Evolutionary conservation across 768 basidiomycete genomes (phyloP).

Genomic region (Amanita thiersii): DNA sequence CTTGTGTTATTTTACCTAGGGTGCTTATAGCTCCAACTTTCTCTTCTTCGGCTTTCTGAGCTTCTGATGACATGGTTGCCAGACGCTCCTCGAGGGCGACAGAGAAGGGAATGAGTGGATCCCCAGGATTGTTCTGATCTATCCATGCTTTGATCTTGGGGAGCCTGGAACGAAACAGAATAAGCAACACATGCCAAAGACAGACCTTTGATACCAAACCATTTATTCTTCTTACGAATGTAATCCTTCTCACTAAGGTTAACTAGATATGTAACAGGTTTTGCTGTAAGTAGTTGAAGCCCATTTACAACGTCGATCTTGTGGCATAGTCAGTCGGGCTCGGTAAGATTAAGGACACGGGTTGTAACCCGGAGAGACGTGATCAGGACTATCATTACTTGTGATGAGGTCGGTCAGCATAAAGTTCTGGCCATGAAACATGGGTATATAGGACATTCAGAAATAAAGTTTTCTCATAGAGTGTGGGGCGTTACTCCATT

Average conservation of each 20-base stretch:
- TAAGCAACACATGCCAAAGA: conserved; percentile 4
- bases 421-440: background rate
- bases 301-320: conserved; percentile 89
- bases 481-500: conserved; percentile 86
- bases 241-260: conserved; percentile 95
- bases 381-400: conserved; percentile 8
- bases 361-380: conserved; percentile 10
- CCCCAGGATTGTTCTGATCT: conserved; percentile 92
- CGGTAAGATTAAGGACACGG: conserved; percentile 5
- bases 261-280: conserved; percentile 96
- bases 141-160: conserved; percentile 99
- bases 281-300: conserved; percentile 88
- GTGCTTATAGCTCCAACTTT: conserved; percentile 66
- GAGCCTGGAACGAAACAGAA: conserved; percentile 46
- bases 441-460: conserved; percentile 27
- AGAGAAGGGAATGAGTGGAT: conserved; percentile 93
- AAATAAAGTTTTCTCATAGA: conserved; percentile 52
- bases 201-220: too few species aligned
- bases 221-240: conserved; percentile 98
- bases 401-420: background rate
- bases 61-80: conserved; percentile 50
- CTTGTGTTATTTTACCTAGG: conserved; percentile 90
- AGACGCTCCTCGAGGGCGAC: conserved; percentile 93
- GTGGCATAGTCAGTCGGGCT: conserved; percentile 13
- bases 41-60: conserved; percentile 73